Conservation (phyloP, 495 filamentous ascomycete species). For the Hypoxylon lienhwacheense region DNA sequence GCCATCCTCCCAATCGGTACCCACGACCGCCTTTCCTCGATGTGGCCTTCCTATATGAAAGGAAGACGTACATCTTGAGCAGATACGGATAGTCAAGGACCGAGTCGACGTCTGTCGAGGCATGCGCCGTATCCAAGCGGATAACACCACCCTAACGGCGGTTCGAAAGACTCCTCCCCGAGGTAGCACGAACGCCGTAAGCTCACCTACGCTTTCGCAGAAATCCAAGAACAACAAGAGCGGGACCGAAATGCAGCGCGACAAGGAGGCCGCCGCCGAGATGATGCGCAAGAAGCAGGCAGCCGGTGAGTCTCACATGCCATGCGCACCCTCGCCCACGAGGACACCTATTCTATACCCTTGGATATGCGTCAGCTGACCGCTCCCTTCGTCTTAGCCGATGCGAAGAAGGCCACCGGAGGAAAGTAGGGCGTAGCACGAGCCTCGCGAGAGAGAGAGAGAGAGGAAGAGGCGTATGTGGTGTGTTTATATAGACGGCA, state of each 20-base stretch:
- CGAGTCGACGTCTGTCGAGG: neutral
- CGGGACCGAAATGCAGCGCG: conserved; percentile 68
- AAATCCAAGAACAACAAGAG: conserved; percentile 60
- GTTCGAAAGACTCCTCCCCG: too few species aligned
- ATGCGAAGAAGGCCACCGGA: conserved; percentile 50
- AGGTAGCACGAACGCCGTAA: conserved; percentile 3
- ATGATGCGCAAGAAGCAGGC: conserved; percentile 92
- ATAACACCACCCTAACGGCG: too few species aligned
- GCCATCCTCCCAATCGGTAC: too few species aligned
- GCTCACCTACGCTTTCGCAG: conserved; percentile 48
- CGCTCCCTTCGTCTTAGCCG: conserved; percentile 40
- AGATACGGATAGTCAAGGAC: neutral
- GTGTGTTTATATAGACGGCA: neutral
- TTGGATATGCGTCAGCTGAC: conserved; percentile 1
- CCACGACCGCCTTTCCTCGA: too few species aligned
- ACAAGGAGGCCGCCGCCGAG: conserved; percentile 74
- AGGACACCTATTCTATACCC: neutral
- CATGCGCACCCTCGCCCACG: neutral
- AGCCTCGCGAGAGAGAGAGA: conserved; percentile 8
- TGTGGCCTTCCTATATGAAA: too few species aligned
- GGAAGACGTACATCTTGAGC: neutral
- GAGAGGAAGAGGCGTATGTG: too few species aligned
- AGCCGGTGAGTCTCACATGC: conserved; percentile 65
- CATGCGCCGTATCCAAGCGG: neutral
- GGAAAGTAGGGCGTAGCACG: conserved; percentile 28